phyloP scores from a whole-genome alignment of 1,139 yeast species.

The Groenewaldozyma auringiensis region DNA sequence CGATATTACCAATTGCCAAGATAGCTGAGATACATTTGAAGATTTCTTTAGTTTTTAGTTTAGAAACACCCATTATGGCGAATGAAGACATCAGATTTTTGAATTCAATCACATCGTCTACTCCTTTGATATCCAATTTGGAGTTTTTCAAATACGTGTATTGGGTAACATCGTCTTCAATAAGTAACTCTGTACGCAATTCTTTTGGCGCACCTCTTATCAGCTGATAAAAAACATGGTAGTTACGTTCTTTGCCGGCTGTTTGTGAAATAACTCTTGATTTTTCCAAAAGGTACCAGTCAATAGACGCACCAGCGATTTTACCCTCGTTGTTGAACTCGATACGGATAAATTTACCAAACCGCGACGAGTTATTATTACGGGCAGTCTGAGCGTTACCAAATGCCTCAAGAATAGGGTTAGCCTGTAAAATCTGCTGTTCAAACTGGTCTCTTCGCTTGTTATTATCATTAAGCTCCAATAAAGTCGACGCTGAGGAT shows the following conservation, averaged over 20 bases:
- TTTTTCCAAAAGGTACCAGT: slow-evolving; percentile 89
- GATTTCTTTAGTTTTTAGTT: slow-evolving; percentile 49
- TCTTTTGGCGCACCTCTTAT: slow-evolving; percentile 55
- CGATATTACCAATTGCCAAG: slow-evolving; percentile 78
- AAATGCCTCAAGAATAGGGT: slow-evolving; percentile 91
- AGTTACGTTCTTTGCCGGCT: slow-evolving; percentile 62
- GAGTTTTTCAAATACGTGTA: slow-evolving; percentile 57
- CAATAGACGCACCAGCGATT: slow-evolving; percentile 84
- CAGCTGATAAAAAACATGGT: slow-evolving; percentile 87
- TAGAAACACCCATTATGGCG: slow-evolving; percentile 60
- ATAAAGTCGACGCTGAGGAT: slow-evolving; percentile 11
- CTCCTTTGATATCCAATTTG: slow-evolving; percentile 51
- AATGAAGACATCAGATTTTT: slow-evolving; percentile 55
- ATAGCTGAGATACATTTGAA: slow-evolving; percentile 67
- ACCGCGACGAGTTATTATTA: slow-evolving; percentile 91
- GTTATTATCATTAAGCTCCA: neutral
- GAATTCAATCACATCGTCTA: slow-evolving; percentile 70
- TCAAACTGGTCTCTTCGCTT: slow-evolving; percentile 45
- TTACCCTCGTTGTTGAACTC: slow-evolving; percentile 59
- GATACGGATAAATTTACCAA: slow-evolving; percentile 91
- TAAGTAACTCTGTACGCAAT: slow-evolving; percentile 42
- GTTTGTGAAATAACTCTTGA: slow-evolving; percentile 86
- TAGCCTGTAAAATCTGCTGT: slow-evolving; percentile 81
- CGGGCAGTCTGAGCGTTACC: slow-evolving; percentile 96
- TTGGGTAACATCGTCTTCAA: slow-evolving; percentile 38